Evolutionary conservation across 495 filamentous ascomycete genomes (phyloP).

Genomic region (Daldinia caldariorum): DNA sequence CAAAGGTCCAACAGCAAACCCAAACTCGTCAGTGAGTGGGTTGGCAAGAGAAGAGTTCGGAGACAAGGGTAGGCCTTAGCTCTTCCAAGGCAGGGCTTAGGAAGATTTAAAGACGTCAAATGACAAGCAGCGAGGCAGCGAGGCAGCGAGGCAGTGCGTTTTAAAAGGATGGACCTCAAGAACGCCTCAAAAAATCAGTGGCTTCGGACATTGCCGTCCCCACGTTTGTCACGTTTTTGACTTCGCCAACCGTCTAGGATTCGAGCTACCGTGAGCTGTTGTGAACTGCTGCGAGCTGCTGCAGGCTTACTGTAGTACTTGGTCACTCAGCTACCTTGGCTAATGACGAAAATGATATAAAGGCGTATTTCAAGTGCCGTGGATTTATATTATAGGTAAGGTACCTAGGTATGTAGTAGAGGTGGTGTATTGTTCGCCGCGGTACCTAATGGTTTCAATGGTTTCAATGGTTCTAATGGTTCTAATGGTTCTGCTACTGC

Average conservation of each 20-base stretch:
- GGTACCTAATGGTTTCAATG: neutral
- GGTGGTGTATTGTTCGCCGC: neutral
- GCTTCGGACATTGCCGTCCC: slow-evolving; percentile 42
- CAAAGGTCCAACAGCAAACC: slow-evolving; percentile 1
- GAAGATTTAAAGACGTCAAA: slow-evolving; percentile 33
- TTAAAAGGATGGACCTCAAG: slow-evolving; percentile 31
- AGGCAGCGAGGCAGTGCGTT: slow-evolving; percentile 39
- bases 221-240: neutral
- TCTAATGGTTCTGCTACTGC: slow-evolving; percentile 15
- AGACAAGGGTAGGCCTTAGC: neutral
- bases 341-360: slow-evolving; percentile 38
- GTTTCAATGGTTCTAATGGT: slow-evolving; percentile 21
- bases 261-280: neutral
- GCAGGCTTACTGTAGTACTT: slow-evolving; percentile 24
- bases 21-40: neutral
- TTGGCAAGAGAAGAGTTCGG: neutral
- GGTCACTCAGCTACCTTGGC: slow-evolving; percentile 14
- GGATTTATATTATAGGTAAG: neutral
- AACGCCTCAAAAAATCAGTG: slow-evolving; percentile 28
- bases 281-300: slow-evolving; percentile 7
- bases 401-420: neutral
- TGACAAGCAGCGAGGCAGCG: slow-evolving; percentile 39
- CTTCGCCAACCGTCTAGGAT: neutral
- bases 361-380: slow-evolving; percentile 6
- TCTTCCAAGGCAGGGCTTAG: neutral